Evolutionary conservation across 441 rosid genomes (phyloP), one percentile per base, ranked within the genome.

Genomic region (Capsella rubella): DNA sequence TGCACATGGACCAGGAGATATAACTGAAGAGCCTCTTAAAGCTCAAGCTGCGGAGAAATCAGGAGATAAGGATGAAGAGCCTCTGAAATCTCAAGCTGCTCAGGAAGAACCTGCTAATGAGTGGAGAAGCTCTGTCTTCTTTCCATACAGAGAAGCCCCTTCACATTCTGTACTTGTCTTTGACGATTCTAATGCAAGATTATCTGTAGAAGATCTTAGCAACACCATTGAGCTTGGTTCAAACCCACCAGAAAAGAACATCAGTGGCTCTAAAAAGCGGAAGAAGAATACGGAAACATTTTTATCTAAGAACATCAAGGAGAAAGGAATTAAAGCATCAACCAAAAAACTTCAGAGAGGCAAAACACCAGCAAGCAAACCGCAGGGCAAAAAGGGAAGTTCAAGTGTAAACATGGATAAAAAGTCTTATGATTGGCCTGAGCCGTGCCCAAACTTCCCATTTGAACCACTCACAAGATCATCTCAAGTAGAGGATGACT

Each of bases 401-500:
- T 54, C 29, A 35, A 69, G 56, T 35, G 51, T 35, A 57, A 1
- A 1, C 29, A 21, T 6, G 21, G 54, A 55, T 31, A 15, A 54
- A 34, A 27, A 47, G 37, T 2, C n/a, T 65, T 16, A 50, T 35
- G 59, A 35, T 72, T 84, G 88, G 89, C 79, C 82, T 37, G 82
- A 81, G 54, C 85, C 85, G 4, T 75, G 85, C 71, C 81, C 79
- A 8, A 66, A 82, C 64, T 87, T 82, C 62, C 80, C 93, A 58
- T 85, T 82, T 78, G 88, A 84, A 84, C 87, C 87, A 67, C 76
- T 82, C 67, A 72, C 84, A 35, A 84, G 72, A 49, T 57, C 85
- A 37, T 46, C 54, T 12, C 78, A 79, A 4, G 43, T 71, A 7
- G 82, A 82, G n/a, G 83, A 82, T 45, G 75, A 79, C 75, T 65